Conservation (phyloP, 176 grass and related monocot species). For the Canna indica region DNA sequence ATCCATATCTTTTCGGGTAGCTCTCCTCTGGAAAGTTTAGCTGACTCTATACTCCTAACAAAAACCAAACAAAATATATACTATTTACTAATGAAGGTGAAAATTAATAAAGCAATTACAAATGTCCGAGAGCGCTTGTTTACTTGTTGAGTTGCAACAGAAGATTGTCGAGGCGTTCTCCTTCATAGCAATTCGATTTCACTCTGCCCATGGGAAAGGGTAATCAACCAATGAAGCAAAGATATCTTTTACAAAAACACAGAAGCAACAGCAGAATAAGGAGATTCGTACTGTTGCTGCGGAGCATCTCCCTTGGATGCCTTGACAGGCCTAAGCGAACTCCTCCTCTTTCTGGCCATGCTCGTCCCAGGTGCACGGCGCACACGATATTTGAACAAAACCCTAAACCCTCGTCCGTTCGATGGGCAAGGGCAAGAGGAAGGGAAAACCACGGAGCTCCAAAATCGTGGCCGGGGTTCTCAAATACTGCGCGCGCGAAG, state of each 20-base stretch:
- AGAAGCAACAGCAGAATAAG: not conserved
- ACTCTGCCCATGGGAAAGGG: not conserved
- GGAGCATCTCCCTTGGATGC: not conserved
- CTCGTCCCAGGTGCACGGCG: not conserved
- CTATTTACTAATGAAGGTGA: not conserved
- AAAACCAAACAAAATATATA: not conserved
- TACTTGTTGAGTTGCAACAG: slow-evolving; percentile 47
- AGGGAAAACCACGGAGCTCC: too few species aligned
- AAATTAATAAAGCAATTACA: slow-evolving; percentile 12
- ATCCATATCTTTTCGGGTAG: slow-evolving; percentile 87
- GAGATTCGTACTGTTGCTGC: not conserved
- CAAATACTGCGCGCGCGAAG: too few species aligned
- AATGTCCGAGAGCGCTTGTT: not conserved
- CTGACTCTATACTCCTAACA: slow-evolving; percentile 56
- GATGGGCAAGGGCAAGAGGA: not conserved
- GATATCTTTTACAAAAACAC: not conserved
- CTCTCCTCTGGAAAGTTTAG: slow-evolving; percentile 51
- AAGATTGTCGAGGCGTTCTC: slow-evolving; percentile 47
- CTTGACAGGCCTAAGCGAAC: not conserved
- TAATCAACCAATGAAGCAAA: not conserved
- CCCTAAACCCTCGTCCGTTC: not conserved
- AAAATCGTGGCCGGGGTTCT: too few species aligned
- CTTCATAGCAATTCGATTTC: slow-evolving; percentile 35
- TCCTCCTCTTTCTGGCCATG: not conserved
- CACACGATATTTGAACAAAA: not conserved